Evolutionary conservation across 306 rosid genomes (phyloP).

Genomic region (Prunus davidiana): DNA sequence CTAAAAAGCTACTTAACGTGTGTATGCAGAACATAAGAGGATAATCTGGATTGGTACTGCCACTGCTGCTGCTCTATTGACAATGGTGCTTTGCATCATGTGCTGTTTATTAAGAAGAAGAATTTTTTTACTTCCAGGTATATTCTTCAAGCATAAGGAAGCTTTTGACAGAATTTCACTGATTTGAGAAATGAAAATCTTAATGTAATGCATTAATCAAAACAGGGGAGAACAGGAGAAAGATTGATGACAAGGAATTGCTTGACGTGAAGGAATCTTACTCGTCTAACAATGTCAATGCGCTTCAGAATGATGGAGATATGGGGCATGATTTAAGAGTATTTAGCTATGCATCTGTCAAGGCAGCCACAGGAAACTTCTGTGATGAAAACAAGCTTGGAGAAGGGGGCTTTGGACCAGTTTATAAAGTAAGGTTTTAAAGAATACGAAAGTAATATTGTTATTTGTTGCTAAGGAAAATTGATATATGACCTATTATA

Average conservation of each 20-base stretch:
- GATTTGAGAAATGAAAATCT: no score
- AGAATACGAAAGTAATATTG: background rate
- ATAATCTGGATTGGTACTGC: background rate
- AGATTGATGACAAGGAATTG: background rate
- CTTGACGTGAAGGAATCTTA: background rate
- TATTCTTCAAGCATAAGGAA: no score
- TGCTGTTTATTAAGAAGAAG: background rate
- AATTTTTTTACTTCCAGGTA: constrained; percentile 16
- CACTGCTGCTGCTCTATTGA: background rate
- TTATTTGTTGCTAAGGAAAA: no score
- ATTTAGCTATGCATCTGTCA: background rate
- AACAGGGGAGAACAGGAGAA: background rate
- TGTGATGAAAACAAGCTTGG: background rate
- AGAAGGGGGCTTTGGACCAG: constrained; percentile 13
- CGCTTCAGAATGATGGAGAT: background rate
- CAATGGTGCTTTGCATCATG: background rate
- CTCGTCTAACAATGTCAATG: background rate
- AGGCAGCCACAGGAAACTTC: constrained; percentile 1
- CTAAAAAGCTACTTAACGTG: background rate
- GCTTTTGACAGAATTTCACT: no score
- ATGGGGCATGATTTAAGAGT: background rate
- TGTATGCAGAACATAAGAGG: background rate
- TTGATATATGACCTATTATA: background rate
- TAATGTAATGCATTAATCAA: no score
- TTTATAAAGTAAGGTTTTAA: background rate